A percentile compares a stretch with the other conserved stretches of the same genome.
These are phyloP conservation scores for Epichloe uncinata DNA, from an alignment of 2,329 filamentous ascomycete species.

Conservation along the genomic window DNA sequence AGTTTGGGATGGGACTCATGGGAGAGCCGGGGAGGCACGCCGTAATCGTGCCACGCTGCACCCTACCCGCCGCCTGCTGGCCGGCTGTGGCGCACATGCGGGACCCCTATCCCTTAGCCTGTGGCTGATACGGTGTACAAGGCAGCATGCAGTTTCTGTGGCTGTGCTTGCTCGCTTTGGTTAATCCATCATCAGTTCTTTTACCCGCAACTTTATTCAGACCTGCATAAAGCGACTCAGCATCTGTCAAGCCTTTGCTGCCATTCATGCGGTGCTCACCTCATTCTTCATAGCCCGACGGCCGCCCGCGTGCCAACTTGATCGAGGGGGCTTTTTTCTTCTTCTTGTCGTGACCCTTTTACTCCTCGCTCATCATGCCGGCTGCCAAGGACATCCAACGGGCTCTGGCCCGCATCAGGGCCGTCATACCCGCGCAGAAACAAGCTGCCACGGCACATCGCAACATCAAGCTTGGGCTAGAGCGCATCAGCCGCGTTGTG, in stretches of 20 bases:
- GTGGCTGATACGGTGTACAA: too few species aligned
- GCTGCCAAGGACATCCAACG: slow-evolving; percentile 14
- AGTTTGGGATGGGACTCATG: neutral
- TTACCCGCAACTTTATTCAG: neutral
- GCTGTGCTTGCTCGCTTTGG: too few species aligned
- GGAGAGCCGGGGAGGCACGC: neutral
- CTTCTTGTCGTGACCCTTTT: neutral
- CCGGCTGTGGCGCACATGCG: too few species aligned
- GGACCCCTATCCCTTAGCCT: too few species aligned
- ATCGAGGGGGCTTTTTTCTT: neutral
- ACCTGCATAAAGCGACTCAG: neutral
- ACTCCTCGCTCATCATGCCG: slow-evolving; percentile 11
- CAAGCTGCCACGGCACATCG: slow-evolving; percentile 13
- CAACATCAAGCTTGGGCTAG: slow-evolving; percentile 49
- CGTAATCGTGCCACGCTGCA: too few species aligned
- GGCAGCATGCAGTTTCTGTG: too few species aligned
- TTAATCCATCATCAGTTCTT: neutral
- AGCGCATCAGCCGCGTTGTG: slow-evolving; percentile 47
- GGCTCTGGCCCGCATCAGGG: slow-evolving; percentile 15
- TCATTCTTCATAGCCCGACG: slow-evolving; percentile 1
- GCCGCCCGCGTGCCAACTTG: neutral
- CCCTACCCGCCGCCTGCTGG: too few species aligned
- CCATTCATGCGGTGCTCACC: slow-evolving; percentile 2
- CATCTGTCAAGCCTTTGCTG: neutral
- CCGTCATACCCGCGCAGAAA: slow-evolving; percentile 13